Evolutionary conservation across 164 flowering plant genomes (phyloP).

Genomic region (Piper betle): DNA sequence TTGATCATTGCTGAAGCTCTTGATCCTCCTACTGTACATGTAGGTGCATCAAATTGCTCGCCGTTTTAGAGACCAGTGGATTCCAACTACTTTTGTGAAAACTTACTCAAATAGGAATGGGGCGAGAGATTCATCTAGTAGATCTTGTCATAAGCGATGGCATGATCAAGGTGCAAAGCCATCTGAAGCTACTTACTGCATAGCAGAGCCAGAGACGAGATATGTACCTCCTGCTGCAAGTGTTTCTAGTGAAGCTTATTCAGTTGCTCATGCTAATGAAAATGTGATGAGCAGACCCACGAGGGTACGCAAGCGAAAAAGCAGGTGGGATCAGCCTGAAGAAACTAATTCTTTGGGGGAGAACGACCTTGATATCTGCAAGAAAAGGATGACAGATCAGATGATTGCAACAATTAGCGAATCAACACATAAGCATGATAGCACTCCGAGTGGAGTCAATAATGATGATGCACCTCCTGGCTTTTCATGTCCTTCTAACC

Average conservation of each 20-base stretch:
- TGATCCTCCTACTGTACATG: neutral
- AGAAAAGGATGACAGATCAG: constrained; percentile 3
- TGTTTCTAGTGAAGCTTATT: neutral
- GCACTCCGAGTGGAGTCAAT: constrained; percentile 18
- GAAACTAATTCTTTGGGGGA: constrained; percentile 11
- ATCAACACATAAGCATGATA: constrained; percentile 11
- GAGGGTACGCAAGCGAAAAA: constrained; percentile 59
- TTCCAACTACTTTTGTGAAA: constrained; percentile 39
- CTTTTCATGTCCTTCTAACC: constrained; percentile 16
- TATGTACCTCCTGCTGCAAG: constrained; percentile 12
- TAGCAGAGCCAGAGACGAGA: constrained; percentile 10
- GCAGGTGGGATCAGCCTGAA: constrained; percentile 80
- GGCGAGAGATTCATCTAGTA: constrained; percentile 25
- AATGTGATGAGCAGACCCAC: constrained; percentile 15
- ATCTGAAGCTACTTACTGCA: constrained; percentile 24
- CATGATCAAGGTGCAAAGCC: constrained; percentile 25
- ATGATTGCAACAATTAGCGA: constrained; percentile 5
- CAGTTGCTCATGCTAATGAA: constrained; percentile 1
- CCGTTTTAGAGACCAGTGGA: constrained; percentile 65
- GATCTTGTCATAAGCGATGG: constrained; percentile 21
- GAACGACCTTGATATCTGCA: constrained; percentile 7
- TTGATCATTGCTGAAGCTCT: neutral
- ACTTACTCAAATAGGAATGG: constrained; percentile 32
- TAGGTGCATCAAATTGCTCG: constrained; percentile 92
- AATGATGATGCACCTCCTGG: constrained; percentile 5